phyloP scores from a whole-genome alignment of 1,284 basidiomycete genomes.

The Marasmius sp. region DNA sequence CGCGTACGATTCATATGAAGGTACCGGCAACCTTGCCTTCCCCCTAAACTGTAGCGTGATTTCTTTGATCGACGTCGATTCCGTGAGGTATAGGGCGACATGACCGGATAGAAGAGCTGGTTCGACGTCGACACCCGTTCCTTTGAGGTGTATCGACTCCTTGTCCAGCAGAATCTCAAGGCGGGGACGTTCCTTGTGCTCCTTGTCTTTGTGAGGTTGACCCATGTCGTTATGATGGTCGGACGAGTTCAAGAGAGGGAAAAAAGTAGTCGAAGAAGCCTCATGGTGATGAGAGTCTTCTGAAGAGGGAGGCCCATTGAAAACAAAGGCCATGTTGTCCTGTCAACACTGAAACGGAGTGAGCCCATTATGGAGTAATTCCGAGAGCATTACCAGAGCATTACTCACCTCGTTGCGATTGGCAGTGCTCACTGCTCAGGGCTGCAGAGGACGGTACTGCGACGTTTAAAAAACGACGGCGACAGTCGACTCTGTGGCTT shows the following conservation, averaged over 20 bases:
- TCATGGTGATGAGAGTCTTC: conserved; percentile 8
- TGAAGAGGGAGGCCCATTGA: conserved; percentile 7
- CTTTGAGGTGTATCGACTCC: conserved; percentile 70
- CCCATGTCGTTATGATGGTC: conserved; percentile 36
- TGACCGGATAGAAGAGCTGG: conserved; percentile 75
- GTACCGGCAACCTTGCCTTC: conserved; percentile 73
- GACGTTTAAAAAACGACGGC: no score
- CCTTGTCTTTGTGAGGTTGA: conserved; percentile 19
- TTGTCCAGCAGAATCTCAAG: conserved; percentile 78
- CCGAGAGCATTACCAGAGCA: background rate
- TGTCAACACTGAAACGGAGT: background rate
- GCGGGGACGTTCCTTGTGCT: conserved; percentile 46
- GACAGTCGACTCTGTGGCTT: no score
- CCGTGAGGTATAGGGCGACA: conserved; percentile 75
- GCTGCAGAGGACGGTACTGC: no score
- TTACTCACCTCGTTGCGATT: background rate
- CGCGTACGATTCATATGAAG: conserved; percentile 67
- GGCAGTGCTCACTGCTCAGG: no score
- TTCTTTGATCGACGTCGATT: conserved; percentile 84
- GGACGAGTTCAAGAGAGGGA: conserved; percentile 6
- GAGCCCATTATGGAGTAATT: background rate
- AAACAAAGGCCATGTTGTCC: conserved; percentile 8
- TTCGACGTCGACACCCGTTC: conserved; percentile 82
- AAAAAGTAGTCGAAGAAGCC: conserved; percentile 8
- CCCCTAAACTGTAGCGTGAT: conserved; percentile 83